Conservation (phyloP, 805 yeast species). For the Lipomyces lipofer region DNA sequence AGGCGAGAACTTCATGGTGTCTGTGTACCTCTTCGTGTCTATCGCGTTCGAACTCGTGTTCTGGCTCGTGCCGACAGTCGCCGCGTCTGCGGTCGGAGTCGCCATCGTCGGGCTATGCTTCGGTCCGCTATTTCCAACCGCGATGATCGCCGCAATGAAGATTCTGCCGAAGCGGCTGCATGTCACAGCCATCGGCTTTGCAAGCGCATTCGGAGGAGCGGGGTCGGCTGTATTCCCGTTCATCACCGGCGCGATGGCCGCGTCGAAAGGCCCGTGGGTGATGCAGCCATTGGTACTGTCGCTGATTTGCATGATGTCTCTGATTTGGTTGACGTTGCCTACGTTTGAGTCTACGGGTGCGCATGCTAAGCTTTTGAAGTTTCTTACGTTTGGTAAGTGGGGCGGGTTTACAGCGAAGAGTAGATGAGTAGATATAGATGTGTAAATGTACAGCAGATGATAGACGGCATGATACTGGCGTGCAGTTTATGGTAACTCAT, state of each 20-base stretch:
- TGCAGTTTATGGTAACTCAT: too few relatives aligned
- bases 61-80: slow-evolving; percentile 51
- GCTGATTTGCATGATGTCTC: slow-evolving; percentile 15
- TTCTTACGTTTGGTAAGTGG: too few relatives aligned
- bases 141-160: slow-evolving; percentile 63
- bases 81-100: slow-evolving; percentile 49
- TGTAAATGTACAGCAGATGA: too few relatives aligned
- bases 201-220: slow-evolving; percentile 77
- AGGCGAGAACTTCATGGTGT: slow-evolving; percentile 42
- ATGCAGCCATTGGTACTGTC: slow-evolving; percentile 26
- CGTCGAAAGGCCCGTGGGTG: slow-evolving; percentile 30
- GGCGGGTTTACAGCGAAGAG: too few relatives aligned
- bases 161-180: slow-evolving; percentile 61
- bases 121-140: slow-evolving; percentile 75
- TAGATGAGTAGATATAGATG: too few relatives aligned
- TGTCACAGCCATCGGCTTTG: slow-evolving; percentile 68
- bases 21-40: slow-evolving; percentile 41
- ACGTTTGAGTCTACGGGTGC: slow-evolving; percentile 13
- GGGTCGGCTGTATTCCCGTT: slow-evolving; percentile 81
- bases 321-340: slow-evolving; percentile 23
- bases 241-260: slow-evolving; percentile 53
- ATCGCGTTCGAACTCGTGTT: slow-evolving; percentile 45
- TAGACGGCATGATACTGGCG: too few relatives aligned
- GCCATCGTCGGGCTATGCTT: slow-evolving; percentile 58
- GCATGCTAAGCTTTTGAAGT: too few relatives aligned